Percentiles rank a stretch among this genome's conserved stretches.
These are phyloP conservation scores for Metschnikowia picachoensis DNA, from an alignment of 805 yeast genomes.

Conservation along the genomic window DNA sequence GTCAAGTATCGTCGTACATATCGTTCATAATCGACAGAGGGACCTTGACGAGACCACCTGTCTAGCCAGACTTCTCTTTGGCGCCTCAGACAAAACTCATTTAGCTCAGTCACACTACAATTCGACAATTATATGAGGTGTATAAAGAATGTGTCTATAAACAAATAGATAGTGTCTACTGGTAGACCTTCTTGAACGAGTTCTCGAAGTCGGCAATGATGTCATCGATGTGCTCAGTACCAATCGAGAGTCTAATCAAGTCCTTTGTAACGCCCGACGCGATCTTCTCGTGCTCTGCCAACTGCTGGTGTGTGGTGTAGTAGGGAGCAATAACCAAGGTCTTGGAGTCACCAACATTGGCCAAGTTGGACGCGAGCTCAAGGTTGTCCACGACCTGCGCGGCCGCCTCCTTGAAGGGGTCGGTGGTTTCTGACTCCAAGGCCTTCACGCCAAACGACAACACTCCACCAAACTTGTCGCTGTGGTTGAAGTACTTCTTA, in stretches of 20 bases:
- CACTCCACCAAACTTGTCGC: constrained; percentile 72
- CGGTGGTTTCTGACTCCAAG: constrained; percentile 39
- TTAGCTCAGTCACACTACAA: too few species aligned
- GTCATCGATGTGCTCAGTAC: constrained; percentile 22
- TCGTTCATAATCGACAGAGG: too few species aligned
- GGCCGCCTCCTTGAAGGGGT: constrained; percentile 71
- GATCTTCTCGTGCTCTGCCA: constrained; percentile 71
- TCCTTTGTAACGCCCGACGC: constrained; percentile 88
- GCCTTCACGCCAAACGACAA: constrained; percentile 86
- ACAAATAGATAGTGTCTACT: background rate
- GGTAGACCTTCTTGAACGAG: constrained; percentile 65
- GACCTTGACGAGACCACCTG: too few species aligned
- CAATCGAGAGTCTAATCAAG: constrained; percentile 58
- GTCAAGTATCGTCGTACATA: too few species aligned
- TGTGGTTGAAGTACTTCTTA: constrained; percentile 64
- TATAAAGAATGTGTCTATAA: too few species aligned
- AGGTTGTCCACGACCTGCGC: constrained; percentile 80
- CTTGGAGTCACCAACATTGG: constrained; percentile 96
- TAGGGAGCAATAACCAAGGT: constrained; percentile 94
- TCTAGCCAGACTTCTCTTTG: too few species aligned
- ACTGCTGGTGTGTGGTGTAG: constrained; percentile 93
- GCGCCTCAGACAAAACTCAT: too few species aligned
- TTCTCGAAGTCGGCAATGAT: constrained; percentile 47
- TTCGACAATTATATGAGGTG: too few species aligned
- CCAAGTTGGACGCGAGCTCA: constrained; percentile 85